phyloP scores from a whole-genome alignment of 2,329 filamentous ascomycete species.

The Fusarium sororula region DNA sequence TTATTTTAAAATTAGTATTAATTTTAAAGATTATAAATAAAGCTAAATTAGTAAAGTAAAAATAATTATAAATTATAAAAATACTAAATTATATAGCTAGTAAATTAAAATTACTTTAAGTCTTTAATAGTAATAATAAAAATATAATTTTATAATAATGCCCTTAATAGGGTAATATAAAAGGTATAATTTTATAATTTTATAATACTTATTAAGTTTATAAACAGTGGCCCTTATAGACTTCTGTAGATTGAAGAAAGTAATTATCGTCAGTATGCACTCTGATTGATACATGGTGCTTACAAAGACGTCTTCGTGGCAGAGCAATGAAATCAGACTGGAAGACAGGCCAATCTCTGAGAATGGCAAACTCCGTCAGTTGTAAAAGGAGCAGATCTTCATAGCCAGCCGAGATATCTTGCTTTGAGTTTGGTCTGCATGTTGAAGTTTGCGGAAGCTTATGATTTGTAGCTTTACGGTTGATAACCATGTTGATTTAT shows the following conservation, averaged over 20 bases:
- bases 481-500: conserved; percentile 3
- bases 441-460: not conserved
- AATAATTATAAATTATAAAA: no score
- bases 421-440: not conserved
- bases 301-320: conserved; percentile 19
- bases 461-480: not conserved
- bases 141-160: no score
- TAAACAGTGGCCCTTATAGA: no score
- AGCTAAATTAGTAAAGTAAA: no score
- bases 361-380: not conserved
- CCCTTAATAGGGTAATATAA: no score
- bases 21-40: no score
- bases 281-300: conserved; percentile 24
- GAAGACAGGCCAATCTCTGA: not conserved
- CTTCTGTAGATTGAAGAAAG: not conserved
- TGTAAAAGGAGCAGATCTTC: not conserved
- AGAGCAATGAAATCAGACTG: conserved; percentile 17
- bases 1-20: no score
- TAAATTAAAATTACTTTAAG: no score
- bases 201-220: no score
- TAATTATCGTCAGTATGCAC: conserved; percentile 12
- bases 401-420: not conserved
- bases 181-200: no score
- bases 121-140: no score
- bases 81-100: no score